Base-by-base conservation (phyloP, 2,329 filamentous ascomycete genomes). In the Nemania abortiva region DNA sequence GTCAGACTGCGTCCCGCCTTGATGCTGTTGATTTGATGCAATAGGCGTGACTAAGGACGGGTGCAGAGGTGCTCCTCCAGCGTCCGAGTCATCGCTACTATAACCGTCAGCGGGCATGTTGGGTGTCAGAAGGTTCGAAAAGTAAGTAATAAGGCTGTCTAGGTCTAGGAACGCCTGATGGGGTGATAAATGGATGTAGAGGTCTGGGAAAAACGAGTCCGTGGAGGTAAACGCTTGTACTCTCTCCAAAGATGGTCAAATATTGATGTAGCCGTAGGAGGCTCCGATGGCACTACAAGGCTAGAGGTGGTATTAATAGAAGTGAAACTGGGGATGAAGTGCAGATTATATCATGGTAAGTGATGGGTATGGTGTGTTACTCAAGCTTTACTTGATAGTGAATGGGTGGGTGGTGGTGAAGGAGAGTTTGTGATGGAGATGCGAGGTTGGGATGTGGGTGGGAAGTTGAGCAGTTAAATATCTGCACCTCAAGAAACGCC, bases 21-120 rank as follows among this genome's bases (percentile, higher is more conserved):
- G 49, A 18, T 34, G 63, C 1, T 18, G 42, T 11, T 34, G 47
- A n/a, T 18, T n/a, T 20, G 55, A 56, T 1, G 27, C 63, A 49
- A 34, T 5, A 27, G 70, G 49, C 1, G 70, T 73, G 49, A 59
- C 62, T 27, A 72, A 24, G 27, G 58, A 24, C 2, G 69, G 64
- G 20, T 69, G 63, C 1, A 75, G 56, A 63, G 68, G 73, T 15
- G 70, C 74, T 27, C 74, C 75, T 18, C 72, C 18, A 10, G 22
- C 18, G 2, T 37, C 66, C 5, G 71, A 66, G 7, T 73, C 69
- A 54, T 69, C 71, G 52, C 73, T 74, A 61, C 62, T 65, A 13
- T 31, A 58, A 9, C 15, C 49, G 56, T 71, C 55, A 72, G 73
- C 18, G 52, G 62, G 4, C 72, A 74, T 74, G 9, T 15, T 63